phyloP scores from a whole-genome alignment of 441 rosid species.

The Pelargonium cotyledonis region DNA sequence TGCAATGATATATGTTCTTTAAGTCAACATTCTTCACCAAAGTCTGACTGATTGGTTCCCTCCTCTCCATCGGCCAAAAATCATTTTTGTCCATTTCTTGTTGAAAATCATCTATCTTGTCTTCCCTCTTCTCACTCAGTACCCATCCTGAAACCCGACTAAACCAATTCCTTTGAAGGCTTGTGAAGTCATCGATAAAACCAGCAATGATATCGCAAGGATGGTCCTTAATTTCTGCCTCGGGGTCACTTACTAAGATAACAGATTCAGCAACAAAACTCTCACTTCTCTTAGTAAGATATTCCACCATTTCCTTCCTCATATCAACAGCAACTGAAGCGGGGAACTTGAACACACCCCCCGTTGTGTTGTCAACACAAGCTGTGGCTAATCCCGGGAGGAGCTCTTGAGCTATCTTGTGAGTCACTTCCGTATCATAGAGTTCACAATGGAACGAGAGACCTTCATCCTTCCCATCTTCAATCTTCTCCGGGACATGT shows the following conservation, averaged over 20 bases:
- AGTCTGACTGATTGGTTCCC: slow-evolving; percentile 51
- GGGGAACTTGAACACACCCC: slow-evolving; percentile 62
- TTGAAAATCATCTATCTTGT: slow-evolving; percentile 72
- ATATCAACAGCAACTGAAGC: slow-evolving; percentile 69
- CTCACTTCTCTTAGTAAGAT: slow-evolving; percentile 62
- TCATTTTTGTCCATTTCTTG: slow-evolving; percentile 80
- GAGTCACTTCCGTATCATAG: slow-evolving; percentile 56
- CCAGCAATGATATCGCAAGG: slow-evolving; percentile 60
- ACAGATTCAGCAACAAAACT: slow-evolving; percentile 67
- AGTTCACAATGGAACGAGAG: slow-evolving; percentile 54
- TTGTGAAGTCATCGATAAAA: slow-evolving; percentile 70
- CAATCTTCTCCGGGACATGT: slow-evolving; percentile 43
- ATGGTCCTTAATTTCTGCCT: slow-evolving; percentile 47
- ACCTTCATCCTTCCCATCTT: slow-evolving; percentile 44
- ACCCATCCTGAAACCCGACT: slow-evolving; percentile 83
- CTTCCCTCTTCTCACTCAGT: slow-evolving; percentile 76
- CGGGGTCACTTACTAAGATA: slow-evolving; percentile 44
- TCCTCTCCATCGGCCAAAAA: slow-evolving; percentile 62
- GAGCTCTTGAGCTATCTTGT: slow-evolving; percentile 52
- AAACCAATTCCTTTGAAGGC: slow-evolving; percentile 59
- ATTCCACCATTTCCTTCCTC: slow-evolving; percentile 67
- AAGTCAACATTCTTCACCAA: slow-evolving; percentile 73
- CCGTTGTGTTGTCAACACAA: slow-evolving; percentile 79
- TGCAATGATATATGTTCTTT: slow-evolving; percentile 56
- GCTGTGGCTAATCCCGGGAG: slow-evolving; percentile 78